Percentiles rank a stretch among this genome's conserved stretches.
These are phyloP conservation scores for Ettlia oleoabundans DNA, from an alignment of 139 green algal genomes.

Conservation along the genomic window DNA sequence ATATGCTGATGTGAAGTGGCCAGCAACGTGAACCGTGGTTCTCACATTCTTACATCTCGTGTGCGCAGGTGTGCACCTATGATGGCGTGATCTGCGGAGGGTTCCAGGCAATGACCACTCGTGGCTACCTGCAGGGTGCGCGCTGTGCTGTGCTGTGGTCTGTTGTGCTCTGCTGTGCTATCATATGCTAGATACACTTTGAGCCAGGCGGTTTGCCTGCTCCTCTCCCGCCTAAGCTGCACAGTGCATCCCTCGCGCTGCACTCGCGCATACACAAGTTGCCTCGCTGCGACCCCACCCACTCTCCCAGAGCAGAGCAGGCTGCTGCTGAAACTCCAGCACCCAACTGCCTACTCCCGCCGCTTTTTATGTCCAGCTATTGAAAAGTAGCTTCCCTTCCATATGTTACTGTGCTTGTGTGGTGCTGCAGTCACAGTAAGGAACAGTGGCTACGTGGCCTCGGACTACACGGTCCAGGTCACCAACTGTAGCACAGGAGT, in stretches of 20 bases:
- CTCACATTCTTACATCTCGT: background rate
- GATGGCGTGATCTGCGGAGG: conserved; percentile 61
- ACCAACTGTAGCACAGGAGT: conserved; percentile 61
- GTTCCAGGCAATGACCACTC: conserved; percentile 69
- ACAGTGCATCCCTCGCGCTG: too few species aligned
- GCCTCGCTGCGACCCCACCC: too few species aligned
- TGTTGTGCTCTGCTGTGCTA: background rate
- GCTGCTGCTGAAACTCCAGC: too few species aligned
- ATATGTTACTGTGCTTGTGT: background rate
- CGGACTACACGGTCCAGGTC: conserved; percentile 67
- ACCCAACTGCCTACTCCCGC: too few species aligned
- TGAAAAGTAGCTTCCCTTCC: background rate
- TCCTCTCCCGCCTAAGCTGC: too few species aligned
- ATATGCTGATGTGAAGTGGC: conserved; percentile 33
- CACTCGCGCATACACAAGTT: too few species aligned
- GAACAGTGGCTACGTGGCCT: conserved; percentile 67
- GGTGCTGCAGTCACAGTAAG: conserved; percentile 11
- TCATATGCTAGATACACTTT: background rate
- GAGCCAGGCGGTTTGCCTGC: too few species aligned
- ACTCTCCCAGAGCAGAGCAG: too few species aligned
- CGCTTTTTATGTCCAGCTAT: background rate
- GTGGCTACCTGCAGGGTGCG: conserved; percentile 67
- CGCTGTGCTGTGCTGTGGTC: background rate
- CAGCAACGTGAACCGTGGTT: too few species aligned
- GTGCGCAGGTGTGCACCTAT: conserved; percentile 61